Evolutionary conservation across 352 stramenopile species (phyloP), one percentile per base, ranked within the genome.

Genomic region (Pythium folliculosum): DNA sequence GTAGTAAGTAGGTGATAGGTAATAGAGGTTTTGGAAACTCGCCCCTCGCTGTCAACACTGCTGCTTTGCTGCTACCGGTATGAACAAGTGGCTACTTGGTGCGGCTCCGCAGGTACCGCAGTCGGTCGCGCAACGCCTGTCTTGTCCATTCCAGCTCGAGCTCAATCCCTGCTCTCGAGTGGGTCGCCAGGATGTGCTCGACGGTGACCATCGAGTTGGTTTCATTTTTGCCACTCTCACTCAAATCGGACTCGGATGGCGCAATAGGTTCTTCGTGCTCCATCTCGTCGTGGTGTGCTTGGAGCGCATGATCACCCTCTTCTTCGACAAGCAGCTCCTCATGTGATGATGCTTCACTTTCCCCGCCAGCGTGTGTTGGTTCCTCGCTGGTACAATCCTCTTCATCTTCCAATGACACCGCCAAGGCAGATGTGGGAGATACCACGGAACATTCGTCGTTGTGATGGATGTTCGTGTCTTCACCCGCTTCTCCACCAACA

Each of bases 61-160:
- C 10, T 12, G 13, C 40, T 19, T 47, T n/a, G 37, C 37, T n/a
- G 4, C 9, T n/a, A n/a, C 14, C 17, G 4, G 5, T 44, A 14
- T 13, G 38, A 14, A 17, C 25, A 13, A 44, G 25, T 1, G n/a
- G n/a, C n/a, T 17, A 16, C 12, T 32, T 16, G 40, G 4, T 27
- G 19, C 38, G 19, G 19, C 17, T 40, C 23, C 60, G 76, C 27
- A 87, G 63, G 27, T 87, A 80, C 71, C 80, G 55, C 16, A 66
- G 16, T 21, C 80, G 72, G 21, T 88, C 73, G 23, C 70, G 70
- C 38, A 89, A 63, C 25, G 80, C 78, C 37, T 84, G 71, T 19
- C 65, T 66, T 35, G 76, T 67, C 80, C 80, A 90, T 60, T 78
- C 53, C n/a, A 90, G 70, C 70, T 90, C 82, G 21, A 78, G 57